These are phyloP conservation scores for Filobasidium wieringae DNA, from an alignment of 768 basidiomycete genomes.

Conservation along the genomic window DNA sequence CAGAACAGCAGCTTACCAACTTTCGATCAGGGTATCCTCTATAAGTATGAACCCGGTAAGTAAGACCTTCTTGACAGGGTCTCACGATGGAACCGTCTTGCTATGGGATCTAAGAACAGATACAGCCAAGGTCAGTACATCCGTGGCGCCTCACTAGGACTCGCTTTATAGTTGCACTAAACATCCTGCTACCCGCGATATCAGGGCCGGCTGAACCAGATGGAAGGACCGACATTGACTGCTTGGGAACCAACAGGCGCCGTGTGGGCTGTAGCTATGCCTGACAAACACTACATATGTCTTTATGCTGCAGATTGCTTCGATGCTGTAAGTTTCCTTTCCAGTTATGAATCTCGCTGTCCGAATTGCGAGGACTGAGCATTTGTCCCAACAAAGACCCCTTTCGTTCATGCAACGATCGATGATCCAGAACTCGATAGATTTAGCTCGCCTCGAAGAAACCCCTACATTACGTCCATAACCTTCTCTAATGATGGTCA, in stretches of 20 bases:
- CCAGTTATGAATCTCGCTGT: neutral
- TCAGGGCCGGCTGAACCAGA: constrained; percentile 30
- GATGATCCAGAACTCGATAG: constrained; percentile 65
- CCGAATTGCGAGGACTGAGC: neutral
- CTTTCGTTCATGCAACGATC: constrained; percentile 71
- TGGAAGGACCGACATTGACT: constrained; percentile 31
- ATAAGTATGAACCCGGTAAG: constrained; percentile 84
- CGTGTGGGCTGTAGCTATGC: constrained; percentile 31
- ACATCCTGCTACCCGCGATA: too few species aligned
- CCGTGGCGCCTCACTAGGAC: neutral
- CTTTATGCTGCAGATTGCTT: constrained; percentile 23
- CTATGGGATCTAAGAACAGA: constrained; percentile 86
- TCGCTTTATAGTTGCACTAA: too few species aligned
- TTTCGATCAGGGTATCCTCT: constrained; percentile 55
- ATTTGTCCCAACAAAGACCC: constrained; percentile 42
- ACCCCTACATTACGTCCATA: constrained; percentile 81
- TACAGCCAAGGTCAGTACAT: constrained; percentile 48
- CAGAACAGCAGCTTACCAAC: neutral
- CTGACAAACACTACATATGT: constrained; percentile 24
- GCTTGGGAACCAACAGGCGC: constrained; percentile 29
- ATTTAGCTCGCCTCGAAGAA: constrained; percentile 72
- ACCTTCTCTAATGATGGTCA: constrained; percentile 83
- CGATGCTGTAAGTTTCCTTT: constrained; percentile 24
- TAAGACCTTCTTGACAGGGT: constrained; percentile 90
- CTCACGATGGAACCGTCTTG: constrained; percentile 85